Conservation (phyloP, 768 basidiomycete genomes). For the Pisolithus microcarpus region DNA sequence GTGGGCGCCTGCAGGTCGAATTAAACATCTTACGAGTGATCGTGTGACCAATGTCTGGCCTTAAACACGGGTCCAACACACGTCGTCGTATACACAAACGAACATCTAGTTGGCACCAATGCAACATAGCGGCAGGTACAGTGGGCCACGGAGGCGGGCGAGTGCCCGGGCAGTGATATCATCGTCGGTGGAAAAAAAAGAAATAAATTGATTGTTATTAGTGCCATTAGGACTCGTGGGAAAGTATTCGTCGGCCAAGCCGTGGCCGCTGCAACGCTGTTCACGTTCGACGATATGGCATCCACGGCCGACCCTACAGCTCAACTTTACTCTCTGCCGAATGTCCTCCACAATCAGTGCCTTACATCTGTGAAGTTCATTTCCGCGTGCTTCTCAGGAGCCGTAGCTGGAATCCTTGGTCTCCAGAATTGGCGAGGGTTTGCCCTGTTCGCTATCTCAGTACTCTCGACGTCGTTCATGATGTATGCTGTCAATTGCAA, state of each 20-base stretch:
- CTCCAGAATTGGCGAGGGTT: slow-evolving; percentile 83
- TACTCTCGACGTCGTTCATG: slow-evolving; percentile 57
- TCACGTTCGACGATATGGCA: slow-evolving; percentile 30
- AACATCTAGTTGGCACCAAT: neutral
- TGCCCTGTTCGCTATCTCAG: slow-evolving; percentile 63
- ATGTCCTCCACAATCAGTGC: slow-evolving; percentile 56
- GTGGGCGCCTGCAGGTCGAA: no score
- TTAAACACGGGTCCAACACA: neutral
- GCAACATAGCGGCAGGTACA: neutral
- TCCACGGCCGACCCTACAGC: slow-evolving; percentile 42
- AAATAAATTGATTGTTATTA: no score
- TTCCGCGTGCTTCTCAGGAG: slow-evolving; percentile 78
- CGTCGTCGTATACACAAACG: neutral
- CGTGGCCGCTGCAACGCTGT: neutral
- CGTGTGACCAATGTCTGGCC: no score
- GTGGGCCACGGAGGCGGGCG: neutral
- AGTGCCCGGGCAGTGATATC: no score
- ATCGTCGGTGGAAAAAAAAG: no score
- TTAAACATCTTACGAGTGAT: no score
- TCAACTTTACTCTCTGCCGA: slow-evolving; percentile 60
- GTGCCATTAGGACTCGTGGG: neutral
- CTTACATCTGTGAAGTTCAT: slow-evolving; percentile 70
- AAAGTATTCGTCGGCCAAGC: neutral
- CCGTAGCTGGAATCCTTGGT: slow-evolving; percentile 83
- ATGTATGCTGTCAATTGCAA: slow-evolving; percentile 68